Conservation (phyloP, 148 eudicot genomes). For the Persicaria maculosa region DNA sequence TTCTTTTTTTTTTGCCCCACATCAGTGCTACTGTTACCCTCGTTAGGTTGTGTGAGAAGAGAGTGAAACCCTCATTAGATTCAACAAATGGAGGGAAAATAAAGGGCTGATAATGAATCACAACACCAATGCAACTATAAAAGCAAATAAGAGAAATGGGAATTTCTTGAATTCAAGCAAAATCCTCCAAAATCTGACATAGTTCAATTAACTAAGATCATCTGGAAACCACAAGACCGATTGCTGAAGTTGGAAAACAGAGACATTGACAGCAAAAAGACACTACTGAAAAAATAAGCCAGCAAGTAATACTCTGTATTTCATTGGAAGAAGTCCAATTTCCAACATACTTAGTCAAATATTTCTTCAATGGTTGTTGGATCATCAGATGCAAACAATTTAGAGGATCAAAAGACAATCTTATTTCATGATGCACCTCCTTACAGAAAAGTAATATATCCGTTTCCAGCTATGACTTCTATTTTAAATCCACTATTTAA, state of each 20-base stretch:
- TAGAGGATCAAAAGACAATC: not conserved
- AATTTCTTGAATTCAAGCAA: no score
- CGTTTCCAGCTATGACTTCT: not conserved
- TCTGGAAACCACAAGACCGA: not conserved
- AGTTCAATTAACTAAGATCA: not conserved
- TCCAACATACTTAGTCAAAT: not conserved
- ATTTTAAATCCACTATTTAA: not conserved
- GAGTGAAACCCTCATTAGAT: not conserved
- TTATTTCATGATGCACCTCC: not conserved
- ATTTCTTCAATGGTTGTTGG: not conserved
- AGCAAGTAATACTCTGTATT: not conserved
- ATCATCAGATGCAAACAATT: slow-evolving; percentile 1
- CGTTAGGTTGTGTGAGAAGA: not conserved
- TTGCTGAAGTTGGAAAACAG: not conserved
- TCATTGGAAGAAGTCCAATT: not conserved
- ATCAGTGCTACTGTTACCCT: not conserved
- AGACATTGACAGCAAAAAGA: not conserved
- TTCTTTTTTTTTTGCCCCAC: no score
- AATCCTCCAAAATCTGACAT: no score
- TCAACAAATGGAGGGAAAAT: not conserved
- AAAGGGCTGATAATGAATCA: not conserved
- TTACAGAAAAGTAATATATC: not conserved
- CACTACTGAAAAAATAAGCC: not conserved
- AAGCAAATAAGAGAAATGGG: not conserved
- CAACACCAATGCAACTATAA: not conserved